Base-by-base conservation (phyloP, 164 flowering plant species). In the Magnolia kwangsiensis region DNA sequence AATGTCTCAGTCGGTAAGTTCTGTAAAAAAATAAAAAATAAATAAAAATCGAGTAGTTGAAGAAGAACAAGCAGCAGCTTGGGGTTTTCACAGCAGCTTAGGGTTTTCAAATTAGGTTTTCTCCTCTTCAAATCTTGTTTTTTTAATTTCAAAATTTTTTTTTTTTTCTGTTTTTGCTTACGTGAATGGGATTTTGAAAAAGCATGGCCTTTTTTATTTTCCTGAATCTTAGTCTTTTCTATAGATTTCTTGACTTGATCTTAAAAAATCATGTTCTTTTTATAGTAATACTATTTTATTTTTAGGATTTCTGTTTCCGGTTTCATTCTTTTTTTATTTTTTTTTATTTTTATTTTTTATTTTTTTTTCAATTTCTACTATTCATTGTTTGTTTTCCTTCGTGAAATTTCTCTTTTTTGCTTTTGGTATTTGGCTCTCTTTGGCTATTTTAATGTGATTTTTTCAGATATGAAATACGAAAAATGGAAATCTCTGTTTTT, bases 1-100 rank as follows among this genome's bases (percentile, higher is more conserved):
- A 63, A 85, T 93, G 91, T 90, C 96, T 18, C 98, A 89, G 76
- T 89, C 96, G 18, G 94, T 90, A 66, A 84, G 92, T 76, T 23
- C 61, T 55, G 16, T 55, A 16, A 7, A 4, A 9, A 9, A 55
- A 24, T 24, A 24, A 24, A 24, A 27, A 27, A 24, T 24, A 24
- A 27, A 27, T 27, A 8, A 55, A 55, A 10, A 55, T 10, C 61
- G 45, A 27, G 45, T 21, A 9, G 45, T 9, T 20, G 69, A 27
- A 66, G 69, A 66, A 27, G 31, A 2, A 16, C 20, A 64, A 37
- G 45, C 45, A 37, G 45, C 45, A 37, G 16, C 61, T 10, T 10
- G 8, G 13, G 61, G 16, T 10, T 55, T 55, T 55, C 11, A 10
- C 7, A 37, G 45, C 45, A 37, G 16, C 61, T 10, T 10, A 55